phyloP scores from a whole-genome alignment of 257 asterid species.

The Fraxinus excelsior region DNA sequence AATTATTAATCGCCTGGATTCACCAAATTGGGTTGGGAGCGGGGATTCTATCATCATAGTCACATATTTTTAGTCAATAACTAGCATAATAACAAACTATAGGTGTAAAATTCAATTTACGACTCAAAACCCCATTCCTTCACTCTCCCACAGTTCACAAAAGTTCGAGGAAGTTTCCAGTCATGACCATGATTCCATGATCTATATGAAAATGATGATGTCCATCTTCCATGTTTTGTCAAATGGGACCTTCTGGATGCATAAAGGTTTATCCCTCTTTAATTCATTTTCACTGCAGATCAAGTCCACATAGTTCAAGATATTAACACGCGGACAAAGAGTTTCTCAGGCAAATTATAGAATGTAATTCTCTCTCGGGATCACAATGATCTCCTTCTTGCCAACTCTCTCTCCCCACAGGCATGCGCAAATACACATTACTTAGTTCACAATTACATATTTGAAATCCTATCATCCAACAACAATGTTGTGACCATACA shows the following conservation, averaged over 20 bases:
- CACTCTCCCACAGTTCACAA: conserved; percentile 1
- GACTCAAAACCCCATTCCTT: neutral
- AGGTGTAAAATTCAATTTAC: conserved; percentile 7
- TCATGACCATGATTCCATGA: conserved; percentile 8
- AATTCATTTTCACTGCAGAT: neutral
- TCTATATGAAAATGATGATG: neutral
- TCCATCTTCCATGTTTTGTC: neutral
- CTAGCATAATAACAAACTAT: neutral
- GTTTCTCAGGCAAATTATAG: neutral
- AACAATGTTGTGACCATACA: neutral
- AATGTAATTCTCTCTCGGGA: neutral
- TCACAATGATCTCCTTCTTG: neutral
- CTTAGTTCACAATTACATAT: neutral
- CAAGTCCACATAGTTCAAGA: neutral
- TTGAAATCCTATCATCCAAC: neutral
- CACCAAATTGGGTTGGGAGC: neutral
- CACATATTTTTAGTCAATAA: neutral
- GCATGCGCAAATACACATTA: neutral
- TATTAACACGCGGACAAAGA: neutral
- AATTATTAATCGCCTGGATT: neutral
- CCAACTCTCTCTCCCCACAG: neutral
- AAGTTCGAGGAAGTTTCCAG: neutral
- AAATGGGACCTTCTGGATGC: conserved; percentile 1
- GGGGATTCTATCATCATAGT: neutral
- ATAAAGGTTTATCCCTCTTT: neutral